Conservation (phyloP, 2,329 filamentous ascomycete species). For the Colletotrichum sojae region DNA sequence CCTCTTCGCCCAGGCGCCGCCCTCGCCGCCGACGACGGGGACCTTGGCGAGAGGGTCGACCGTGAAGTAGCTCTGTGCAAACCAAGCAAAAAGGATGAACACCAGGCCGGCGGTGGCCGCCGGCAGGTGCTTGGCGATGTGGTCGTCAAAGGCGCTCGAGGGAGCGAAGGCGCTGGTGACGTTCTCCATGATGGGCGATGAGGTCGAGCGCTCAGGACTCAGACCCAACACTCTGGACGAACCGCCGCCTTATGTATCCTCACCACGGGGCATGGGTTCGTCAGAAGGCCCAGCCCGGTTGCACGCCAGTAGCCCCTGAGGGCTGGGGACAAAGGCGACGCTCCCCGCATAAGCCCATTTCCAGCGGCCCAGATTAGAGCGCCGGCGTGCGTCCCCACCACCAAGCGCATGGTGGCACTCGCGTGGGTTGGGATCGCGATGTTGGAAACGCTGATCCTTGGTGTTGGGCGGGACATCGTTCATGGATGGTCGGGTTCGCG, state of each 20-base stretch:
- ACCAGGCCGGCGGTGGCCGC: conserved; percentile 23
- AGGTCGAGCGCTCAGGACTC: no score
- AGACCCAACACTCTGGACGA: neutral
- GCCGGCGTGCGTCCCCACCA: neutral
- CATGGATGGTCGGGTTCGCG: conserved; percentile 32
- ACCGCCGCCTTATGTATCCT: conserved; percentile 17
- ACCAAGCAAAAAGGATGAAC: conserved; percentile 17
- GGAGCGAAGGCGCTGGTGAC: conserved; percentile 9
- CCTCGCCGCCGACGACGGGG: conserved; percentile 19
- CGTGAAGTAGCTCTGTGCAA: conserved; percentile 32
- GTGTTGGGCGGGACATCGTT: conserved; percentile 23
- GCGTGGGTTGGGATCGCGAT: conserved; percentile 7
- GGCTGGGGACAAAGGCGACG: neutral
- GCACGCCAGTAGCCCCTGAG: conserved; percentile 10
- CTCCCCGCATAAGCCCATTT: conserved; percentile 26
- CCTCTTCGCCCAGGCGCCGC: conserved; percentile 2
- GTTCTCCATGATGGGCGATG: conserved; percentile 19
- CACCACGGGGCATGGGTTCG: neutral
- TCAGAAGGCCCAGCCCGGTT: neutral
- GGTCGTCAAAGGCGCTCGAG: conserved; percentile 16
- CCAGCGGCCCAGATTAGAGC: conserved; percentile 10
- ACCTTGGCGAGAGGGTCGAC: conserved; percentile 30
- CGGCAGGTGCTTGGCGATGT: conserved; percentile 14
- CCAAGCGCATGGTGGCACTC: conserved; percentile 8
- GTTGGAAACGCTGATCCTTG: conserved; percentile 23